Evolutionary conservation across 208 protist species (phyloP), one percentile per base, ranked within the genome.

Genomic region (Acanthamoeba castellanii): DNA sequence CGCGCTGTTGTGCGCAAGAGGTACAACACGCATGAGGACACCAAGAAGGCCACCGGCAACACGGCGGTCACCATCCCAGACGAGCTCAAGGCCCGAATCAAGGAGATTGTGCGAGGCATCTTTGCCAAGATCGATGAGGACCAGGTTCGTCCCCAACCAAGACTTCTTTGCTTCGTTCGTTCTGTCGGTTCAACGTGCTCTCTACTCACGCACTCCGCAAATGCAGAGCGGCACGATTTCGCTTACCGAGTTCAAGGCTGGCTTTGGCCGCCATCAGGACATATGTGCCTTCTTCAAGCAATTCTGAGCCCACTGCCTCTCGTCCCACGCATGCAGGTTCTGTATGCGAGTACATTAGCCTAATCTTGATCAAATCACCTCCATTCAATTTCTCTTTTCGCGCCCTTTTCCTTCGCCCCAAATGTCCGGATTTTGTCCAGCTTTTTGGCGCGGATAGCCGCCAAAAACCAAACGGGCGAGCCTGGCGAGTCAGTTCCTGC

Each of bases 51-150:
- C 42, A 45, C 76, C 7, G 76, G 30, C n/a, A 45, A 47, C 30
- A 45, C 76, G 37, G 37, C 34, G 34, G 72, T 81, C 72, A 81
- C 34, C 72, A 81, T 81, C 37, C 72, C 72, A n/a, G 72, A 81
- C 2, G 37, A 81, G 34, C 30, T 81, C 34, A 81, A 27, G 72
- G 4, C 72, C 14, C 30, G 72, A 81, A 81, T 81, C 76, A 84
- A 84, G 47, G 76, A 47, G 47, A 45, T 84, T 0, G 76, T n/a
- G 47, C 22, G 25, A 50, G 20, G 34, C 18, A n/a, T 84, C 42
- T 84, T 84, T 42, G 30, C 22, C 76, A 84, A 84, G 42, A n/a
- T 84, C 22, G 76, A 84, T 30, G 47, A 18, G 50, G 76, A 84
- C 76, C 37, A 84, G 18, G 76, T 84, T 34, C 76, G 18, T 68